Evolutionary conservation across 2,329 filamentous ascomycete species (phyloP).

Genomic region (Nannizzia gypsea): DNA sequence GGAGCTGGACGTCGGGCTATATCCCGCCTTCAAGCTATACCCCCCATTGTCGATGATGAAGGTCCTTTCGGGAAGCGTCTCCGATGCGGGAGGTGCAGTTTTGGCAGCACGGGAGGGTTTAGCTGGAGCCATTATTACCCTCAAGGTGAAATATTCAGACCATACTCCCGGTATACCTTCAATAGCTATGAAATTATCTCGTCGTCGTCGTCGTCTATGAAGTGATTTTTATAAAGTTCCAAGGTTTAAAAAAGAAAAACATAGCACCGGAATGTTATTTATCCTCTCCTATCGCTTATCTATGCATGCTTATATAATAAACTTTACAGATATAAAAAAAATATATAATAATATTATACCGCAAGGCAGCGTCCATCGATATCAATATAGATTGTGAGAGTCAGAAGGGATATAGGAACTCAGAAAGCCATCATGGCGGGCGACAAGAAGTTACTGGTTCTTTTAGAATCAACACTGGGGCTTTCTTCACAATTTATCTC

Average conservation of each 20-base stretch:
- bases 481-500: conserved; percentile 32
- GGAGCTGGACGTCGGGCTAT: conserved; percentile 33
- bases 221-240: conserved; percentile 17
- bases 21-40: conserved; percentile 81
- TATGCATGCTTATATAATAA: too few relatives aligned
- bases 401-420: neutral
- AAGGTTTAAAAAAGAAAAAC: too few relatives aligned
- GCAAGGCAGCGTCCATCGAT: too few relatives aligned
- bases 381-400: too few relatives aligned
- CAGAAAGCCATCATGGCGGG: neutral
- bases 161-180: neutral
- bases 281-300: too few relatives aligned
- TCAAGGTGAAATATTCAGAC: neutral
- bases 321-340: neutral
- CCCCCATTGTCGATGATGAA: conserved; percentile 91
- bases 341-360: too few relatives aligned
- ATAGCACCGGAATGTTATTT: too few relatives aligned
- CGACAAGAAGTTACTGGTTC: conserved; percentile 18
- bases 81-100: conserved; percentile 39
- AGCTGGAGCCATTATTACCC: conserved; percentile 6
- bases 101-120: conserved; percentile 34
- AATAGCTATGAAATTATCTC: neutral
- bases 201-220: neutral
- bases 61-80: conserved; percentile 50
- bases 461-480: conserved; percentile 25